Conservation (phyloP, 2,329 filamentous ascomycete genomes). For the Fusarium annulatum region DNA sequence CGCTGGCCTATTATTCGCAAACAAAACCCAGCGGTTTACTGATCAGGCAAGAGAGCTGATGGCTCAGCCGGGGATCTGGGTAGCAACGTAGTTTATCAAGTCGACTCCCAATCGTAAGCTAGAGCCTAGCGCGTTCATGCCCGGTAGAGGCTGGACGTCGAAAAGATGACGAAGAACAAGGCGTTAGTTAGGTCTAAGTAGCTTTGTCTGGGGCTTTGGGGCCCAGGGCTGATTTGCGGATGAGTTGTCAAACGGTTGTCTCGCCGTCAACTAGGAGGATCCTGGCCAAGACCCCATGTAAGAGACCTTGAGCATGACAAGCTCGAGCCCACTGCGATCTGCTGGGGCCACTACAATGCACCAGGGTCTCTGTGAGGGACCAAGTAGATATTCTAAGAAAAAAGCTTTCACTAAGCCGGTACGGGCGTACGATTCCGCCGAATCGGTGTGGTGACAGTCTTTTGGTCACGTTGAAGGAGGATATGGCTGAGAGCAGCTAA, state of each 20-base stretch:
- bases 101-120: slow-evolving; percentile 46
- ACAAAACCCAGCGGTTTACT: slow-evolving; percentile 43
- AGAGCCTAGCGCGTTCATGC: slow-evolving; percentile 47
- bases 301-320: slow-evolving; percentile 53
- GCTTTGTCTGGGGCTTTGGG: slow-evolving; percentile 46
- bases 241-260: slow-evolving; percentile 53
- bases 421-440: slow-evolving; percentile 41
- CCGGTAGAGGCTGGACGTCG: slow-evolving; percentile 41
- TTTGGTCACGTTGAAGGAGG: slow-evolving; percentile 38
- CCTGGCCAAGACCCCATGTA: slow-evolving; percentile 52
- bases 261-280: slow-evolving; percentile 55
- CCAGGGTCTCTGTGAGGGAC: slow-evolving; percentile 53
- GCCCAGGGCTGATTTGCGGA: slow-evolving; percentile 47
- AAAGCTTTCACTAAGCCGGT: slow-evolving; percentile 38
- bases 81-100: slow-evolving; percentile 47
- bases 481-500: slow-evolving; percentile 39
- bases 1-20: slow-evolving; percentile 45
- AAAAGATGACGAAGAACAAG: slow-evolving; percentile 46
- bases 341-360: slow-evolving; percentile 53
- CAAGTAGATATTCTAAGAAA: slow-evolving; percentile 23
- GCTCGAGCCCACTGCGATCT: slow-evolving; percentile 55
- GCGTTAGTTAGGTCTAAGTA: slow-evolving; percentile 44
- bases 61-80: slow-evolving; percentile 45
- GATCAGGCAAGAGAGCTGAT: slow-evolving; percentile 46
- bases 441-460: slow-evolving; percentile 40